A percentile compares a stretch with the other conserved stretches of the same genome.
phyloP scores from a whole-genome alignment of 129 eudicot genomes.

The Artemisia tridentata region DNA sequence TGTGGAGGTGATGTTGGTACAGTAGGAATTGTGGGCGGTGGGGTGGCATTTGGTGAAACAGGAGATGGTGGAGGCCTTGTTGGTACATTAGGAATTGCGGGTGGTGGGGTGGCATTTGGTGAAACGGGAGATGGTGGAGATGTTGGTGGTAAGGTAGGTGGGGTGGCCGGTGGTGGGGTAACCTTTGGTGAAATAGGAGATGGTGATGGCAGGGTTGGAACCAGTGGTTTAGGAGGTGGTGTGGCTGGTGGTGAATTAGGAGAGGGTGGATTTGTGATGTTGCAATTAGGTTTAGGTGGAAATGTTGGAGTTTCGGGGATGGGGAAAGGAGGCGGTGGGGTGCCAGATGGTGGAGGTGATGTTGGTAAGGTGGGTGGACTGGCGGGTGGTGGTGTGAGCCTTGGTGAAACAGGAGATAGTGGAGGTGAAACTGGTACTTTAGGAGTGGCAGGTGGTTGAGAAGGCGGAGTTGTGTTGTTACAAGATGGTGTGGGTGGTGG shows the following conservation, averaged over 20 bases:
- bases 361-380: no score
- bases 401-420: background rate
- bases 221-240: conserved; percentile 3
- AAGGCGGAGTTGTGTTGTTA: no score
- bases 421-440: background rate
- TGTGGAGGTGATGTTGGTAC: background rate
- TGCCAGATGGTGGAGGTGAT: no score
- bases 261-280: no score
- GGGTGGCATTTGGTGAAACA: background rate
- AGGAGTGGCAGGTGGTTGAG: background rate
- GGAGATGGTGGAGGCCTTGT: background rate
- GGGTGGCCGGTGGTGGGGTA: background rate
- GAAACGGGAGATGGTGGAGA: background rate
- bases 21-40: background rate
- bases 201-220: background rate
- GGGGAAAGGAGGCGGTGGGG: background rate
- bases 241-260: no score
- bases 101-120: background rate
- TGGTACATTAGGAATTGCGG: background rate
- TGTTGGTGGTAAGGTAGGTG: no score
- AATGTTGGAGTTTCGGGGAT: background rate
- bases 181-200: background rate
- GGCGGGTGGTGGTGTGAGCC: background rate
- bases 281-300: background rate
- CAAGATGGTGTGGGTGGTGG: background rate